Percentiles rank a stretch among this genome's conserved stretches.
Conservation (phyloP, 2,329 filamentous ascomycete species). For the Diaporthe helianthi region DNA sequence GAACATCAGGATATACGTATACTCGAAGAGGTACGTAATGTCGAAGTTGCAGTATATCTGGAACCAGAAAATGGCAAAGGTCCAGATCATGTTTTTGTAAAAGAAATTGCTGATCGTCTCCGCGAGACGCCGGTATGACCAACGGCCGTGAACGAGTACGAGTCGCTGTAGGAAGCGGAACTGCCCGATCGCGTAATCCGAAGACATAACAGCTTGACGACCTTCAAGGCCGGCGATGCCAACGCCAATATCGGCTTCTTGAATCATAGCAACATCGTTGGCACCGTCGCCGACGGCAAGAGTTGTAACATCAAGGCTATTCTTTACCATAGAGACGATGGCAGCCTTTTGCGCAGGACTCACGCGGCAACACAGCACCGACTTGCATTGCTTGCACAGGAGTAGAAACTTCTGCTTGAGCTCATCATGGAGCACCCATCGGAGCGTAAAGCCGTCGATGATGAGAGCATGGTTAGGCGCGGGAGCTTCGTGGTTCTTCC, state of each 20-base stretch:
- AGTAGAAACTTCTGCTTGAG: slow-evolving; percentile 92
- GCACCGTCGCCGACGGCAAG: slow-evolving; percentile 92
- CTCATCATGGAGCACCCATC: slow-evolving; percentile 81
- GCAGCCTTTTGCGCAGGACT: slow-evolving; percentile 96
- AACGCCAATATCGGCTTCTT: slow-evolving; percentile 97
- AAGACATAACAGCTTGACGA: slow-evolving; percentile 92
- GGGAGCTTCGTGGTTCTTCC: slow-evolving; percentile 84
- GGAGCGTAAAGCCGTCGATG: slow-evolving; percentile 92
- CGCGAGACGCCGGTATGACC: slow-evolving; percentile 93
- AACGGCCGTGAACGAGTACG: slow-evolving; percentile 88
- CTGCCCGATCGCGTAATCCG: slow-evolving; percentile 93
- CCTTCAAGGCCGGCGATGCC: slow-evolving; percentile 94
- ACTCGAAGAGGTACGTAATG: slow-evolving; percentile 95
- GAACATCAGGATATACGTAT: slow-evolving; percentile 96
- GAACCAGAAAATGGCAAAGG: slow-evolving; percentile 96
- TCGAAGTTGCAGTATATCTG: slow-evolving; percentile 96
- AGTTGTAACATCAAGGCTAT: slow-evolving; percentile 93
- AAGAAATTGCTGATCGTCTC: slow-evolving; percentile 99
- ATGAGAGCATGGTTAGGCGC: slow-evolving; percentile 89
- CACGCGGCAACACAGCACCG: slow-evolving; percentile 96
- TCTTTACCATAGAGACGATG: slow-evolving; percentile 96
- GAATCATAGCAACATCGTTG: slow-evolving; percentile 98
- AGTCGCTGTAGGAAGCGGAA: slow-evolving; percentile 88
- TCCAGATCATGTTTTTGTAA: slow-evolving; percentile 99
- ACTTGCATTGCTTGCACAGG: slow-evolving; percentile 95